Evolutionary conservation across 1,284 basidiomycete species (phyloP), one percentile per base, ranked within the genome.

Genomic region (Austroboletus novae-zelandiae): DNA sequence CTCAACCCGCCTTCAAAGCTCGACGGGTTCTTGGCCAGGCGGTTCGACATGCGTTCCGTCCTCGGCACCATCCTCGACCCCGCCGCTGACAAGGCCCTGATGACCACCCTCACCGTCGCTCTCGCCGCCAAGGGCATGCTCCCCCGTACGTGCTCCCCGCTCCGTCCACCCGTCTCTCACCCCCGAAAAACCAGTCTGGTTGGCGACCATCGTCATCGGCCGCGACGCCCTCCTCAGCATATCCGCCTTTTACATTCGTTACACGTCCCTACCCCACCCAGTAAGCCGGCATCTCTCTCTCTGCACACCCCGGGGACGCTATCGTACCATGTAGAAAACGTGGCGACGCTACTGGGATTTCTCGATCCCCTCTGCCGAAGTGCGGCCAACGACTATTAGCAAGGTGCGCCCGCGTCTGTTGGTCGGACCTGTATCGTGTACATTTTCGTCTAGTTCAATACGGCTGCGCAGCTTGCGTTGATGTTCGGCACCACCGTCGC

Each of bases 11-110:
- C 27, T 27, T 3, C 45, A 45, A 67, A 95, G 90, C 79, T 89
- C 46, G 96, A 99, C 62, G 96, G 96, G 1, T 97, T 78, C 67
- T 72, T 99, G 43, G 97, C 96, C 1, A 78, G 96, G 53, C 80
- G 80, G 53, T 97, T 80, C 74, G 85, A 89, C 40, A 89, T 94
- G 86, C 79, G 74, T 45, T 88, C 91, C 10, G 93, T 98, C 10
- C 78, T 99, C 32, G 96, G 96, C 10, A 91, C 91, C 11, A 95
- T 99, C 52, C 79, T 98, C 8, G 97, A 99, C 68, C 96, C 96
- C 9, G 94, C 95, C 0, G 96, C 97, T 2, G 96, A 99, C 79
- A 99, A 99, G 73, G 79, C 85, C 23, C 74, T 99, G 41, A 91
- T 99, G 87, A 97, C 96, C 1, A 98, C 95, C 1, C 77, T 99